Conservation (phyloP, 2,329 filamentous ascomycete species). For the Atkinsonella hypoxylon region DNA sequence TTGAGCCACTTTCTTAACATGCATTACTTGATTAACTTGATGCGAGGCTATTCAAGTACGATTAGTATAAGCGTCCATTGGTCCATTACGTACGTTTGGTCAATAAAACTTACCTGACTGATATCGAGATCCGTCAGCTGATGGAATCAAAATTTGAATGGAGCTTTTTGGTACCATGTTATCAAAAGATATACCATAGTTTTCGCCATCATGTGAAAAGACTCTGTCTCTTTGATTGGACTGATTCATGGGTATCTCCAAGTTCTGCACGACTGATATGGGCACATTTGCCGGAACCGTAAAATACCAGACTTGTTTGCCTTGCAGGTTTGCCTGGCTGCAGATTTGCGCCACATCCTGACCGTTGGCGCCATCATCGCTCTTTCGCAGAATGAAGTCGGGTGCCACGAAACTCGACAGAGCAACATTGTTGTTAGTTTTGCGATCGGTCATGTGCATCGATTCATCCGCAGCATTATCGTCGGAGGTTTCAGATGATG, state of each 20-base stretch:
- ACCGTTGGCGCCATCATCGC: conserved; percentile 23
- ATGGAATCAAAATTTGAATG: conserved; percentile 50
- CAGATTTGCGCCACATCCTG: conserved; percentile 43
- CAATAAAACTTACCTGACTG: conserved; percentile 33
- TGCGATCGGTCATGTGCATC: conserved; percentile 24
- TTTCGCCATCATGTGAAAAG: conserved; percentile 49
- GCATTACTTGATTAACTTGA: conserved; percentile 46
- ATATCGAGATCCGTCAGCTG: conserved; percentile 41
- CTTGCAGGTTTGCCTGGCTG: conserved; percentile 44
- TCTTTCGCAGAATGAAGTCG: conserved; percentile 42
- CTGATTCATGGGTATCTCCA: conserved; percentile 48
- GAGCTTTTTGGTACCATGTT: conserved; percentile 35
- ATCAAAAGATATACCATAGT: conserved; percentile 49
- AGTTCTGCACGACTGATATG: conserved; percentile 52
- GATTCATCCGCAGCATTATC: conserved; percentile 26
- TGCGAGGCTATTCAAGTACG: conserved; percentile 17
- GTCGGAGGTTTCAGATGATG: conserved; percentile 11
- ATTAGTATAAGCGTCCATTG: conserved; percentile 2
- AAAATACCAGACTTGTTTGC: conserved; percentile 74
- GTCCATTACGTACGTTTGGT: conserved; percentile 6
- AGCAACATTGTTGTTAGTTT: conserved; percentile 22
- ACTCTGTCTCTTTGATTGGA: conserved; percentile 39
- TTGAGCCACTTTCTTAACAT: conserved; percentile 51
- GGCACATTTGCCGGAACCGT: conserved; percentile 58
- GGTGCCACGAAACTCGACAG: conserved; percentile 35